phyloP scores from a whole-genome alignment of 768 basidiomycete species.

The Lactarius trivialis region DNA sequence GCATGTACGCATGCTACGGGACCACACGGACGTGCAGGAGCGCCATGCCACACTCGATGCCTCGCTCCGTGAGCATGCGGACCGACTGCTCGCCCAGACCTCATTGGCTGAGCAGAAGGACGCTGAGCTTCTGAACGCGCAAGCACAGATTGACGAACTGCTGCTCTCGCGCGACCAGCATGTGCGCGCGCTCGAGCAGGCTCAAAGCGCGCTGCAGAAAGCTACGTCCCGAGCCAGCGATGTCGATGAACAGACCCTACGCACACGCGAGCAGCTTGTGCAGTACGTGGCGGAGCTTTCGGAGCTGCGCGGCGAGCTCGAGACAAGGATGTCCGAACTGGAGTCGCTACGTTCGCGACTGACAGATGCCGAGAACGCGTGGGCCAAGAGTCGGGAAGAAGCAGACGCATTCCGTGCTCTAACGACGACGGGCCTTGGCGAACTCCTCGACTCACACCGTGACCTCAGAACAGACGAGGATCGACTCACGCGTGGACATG shows the following conservation, averaged over 20 bases:
- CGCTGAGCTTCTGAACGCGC: slow-evolving; percentile 62
- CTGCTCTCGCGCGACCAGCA: slow-evolving; percentile 71
- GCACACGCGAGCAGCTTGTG: slow-evolving; percentile 59
- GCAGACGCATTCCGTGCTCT: slow-evolving; percentile 83
- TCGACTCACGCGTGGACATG: slow-evolving; percentile 62
- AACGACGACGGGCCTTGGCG: slow-evolving; percentile 79
- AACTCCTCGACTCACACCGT: slow-evolving; percentile 82
- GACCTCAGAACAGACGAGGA: slow-evolving; percentile 83
- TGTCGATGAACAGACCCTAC: slow-evolving; percentile 65
- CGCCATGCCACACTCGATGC: slow-evolving; percentile 53
- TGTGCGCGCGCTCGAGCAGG: slow-evolving; percentile 80
- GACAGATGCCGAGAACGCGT: slow-evolving; percentile 80
- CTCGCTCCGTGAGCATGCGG: slow-evolving; percentile 68
- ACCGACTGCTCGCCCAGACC: slow-evolving; percentile 64
- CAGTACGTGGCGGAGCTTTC: slow-evolving; percentile 71
- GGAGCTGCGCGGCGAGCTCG: slow-evolving; percentile 76
- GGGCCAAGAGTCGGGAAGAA: slow-evolving; percentile 89
- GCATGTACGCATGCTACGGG: slow-evolving; percentile 55
- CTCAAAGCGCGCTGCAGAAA: slow-evolving; percentile 66
- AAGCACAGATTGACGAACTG: slow-evolving; percentile 67
- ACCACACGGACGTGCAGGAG: slow-evolving; percentile 65
- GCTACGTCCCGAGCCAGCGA: slow-evolving; percentile 75
- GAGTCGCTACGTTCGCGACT: slow-evolving; percentile 61
- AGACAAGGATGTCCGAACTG: slow-evolving; percentile 64
- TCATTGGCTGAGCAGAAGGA: slow-evolving; percentile 72